Base-by-base conservation (phyloP, 495 filamentous ascomycete species). In the Neurospora intermedia region DNA sequence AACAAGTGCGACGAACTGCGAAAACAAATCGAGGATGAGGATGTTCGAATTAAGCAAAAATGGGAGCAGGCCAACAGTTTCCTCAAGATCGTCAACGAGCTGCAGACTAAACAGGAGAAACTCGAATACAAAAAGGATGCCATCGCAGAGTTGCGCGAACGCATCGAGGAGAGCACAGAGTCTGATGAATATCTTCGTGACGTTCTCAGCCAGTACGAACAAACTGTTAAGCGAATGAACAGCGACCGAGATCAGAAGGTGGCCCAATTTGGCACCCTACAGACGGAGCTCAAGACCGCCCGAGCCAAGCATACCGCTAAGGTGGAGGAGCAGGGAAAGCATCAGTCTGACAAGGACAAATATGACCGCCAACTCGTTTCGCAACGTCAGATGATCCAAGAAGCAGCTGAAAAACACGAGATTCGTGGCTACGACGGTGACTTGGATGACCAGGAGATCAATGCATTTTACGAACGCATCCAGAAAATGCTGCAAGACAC, bases 341-440 rank as follows among this genome's bases (percentile, higher is more conserved):
- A 90, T 77, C 89, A 96, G 80, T 94, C 94, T 9, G 89, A 97
- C 79, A 93, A 94, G 80, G 90, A 91, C 77, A 91, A 91, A 74
- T 94, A 95, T 76, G 93, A 97, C 78, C 88, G 89, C 13, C 91
- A 97, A 70, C 77, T 97, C 6, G 83, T 87, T 74, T 81, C 86
- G 35, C 90, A 95, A 38, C 86, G 90, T 73, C 84, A 83, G 2
- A 87, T 96, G 80, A 89, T 98, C 73, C 92, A 88, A 75, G 91
- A 96, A 13, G 88, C 92, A 59, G 92, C 94, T 20, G 87, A 89
- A 39, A 84, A 83, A n/a, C 93, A 98, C 79, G 91, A 89, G 72
- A 91, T 98, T 72, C 90, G 92, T 27, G 94, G 94, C 0, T 95
- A 93, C 76, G 93, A 97, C 71, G 87, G 87, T 11, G 89, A 94